Conservation (phyloP, 805 yeast species). For the Ogataea angusta region DNA sequence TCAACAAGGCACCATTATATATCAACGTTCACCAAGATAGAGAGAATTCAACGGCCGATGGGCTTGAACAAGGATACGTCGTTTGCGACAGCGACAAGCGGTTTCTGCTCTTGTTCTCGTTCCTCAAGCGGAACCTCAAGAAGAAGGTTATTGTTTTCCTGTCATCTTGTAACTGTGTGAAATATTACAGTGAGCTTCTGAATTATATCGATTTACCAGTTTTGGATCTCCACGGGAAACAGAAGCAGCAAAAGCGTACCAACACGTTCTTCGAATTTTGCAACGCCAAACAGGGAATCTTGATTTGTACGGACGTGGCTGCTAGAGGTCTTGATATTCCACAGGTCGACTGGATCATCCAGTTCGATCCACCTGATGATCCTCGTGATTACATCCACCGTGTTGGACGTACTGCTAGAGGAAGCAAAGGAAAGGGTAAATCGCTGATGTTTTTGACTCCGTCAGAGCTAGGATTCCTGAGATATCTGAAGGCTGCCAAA, state of each 20-base stretch:
- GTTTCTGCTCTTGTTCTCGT: constrained; percentile 84
- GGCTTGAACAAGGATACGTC: constrained; percentile 97
- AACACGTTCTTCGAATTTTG: constrained; percentile 98
- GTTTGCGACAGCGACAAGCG: constrained; percentile 96
- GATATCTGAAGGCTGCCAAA: constrained; percentile 93
- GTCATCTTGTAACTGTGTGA: constrained; percentile 96
- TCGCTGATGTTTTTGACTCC: constrained; percentile 95
- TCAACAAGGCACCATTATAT: constrained; percentile 89
- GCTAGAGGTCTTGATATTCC: constrained; percentile 99
- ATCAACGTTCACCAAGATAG: constrained; percentile 87
- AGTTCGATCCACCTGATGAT: constrained; percentile 99
- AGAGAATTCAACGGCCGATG: constrained; percentile 89
- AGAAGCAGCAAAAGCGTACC: constrained; percentile 97
- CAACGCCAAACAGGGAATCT: constrained; percentile 90
- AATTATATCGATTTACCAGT: constrained; percentile 97
- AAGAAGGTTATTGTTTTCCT: constrained; percentile 92
- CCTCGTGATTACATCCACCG: constrained; percentile 99
- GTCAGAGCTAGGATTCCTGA: constrained; percentile 86
- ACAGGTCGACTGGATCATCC: constrained; percentile 98
- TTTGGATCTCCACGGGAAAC: constrained; percentile 94
- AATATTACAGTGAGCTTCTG: constrained; percentile 89
- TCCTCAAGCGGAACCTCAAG: constrained; percentile 86
- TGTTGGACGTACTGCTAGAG: constrained; percentile 99
- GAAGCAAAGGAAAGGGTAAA: constrained; percentile 82
- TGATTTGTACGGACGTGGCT: constrained; percentile 97